Evolutionary conservation across 2,329 filamentous ascomycete species (phyloP).

Genomic region (Ceratocystis huliohia): DNA sequence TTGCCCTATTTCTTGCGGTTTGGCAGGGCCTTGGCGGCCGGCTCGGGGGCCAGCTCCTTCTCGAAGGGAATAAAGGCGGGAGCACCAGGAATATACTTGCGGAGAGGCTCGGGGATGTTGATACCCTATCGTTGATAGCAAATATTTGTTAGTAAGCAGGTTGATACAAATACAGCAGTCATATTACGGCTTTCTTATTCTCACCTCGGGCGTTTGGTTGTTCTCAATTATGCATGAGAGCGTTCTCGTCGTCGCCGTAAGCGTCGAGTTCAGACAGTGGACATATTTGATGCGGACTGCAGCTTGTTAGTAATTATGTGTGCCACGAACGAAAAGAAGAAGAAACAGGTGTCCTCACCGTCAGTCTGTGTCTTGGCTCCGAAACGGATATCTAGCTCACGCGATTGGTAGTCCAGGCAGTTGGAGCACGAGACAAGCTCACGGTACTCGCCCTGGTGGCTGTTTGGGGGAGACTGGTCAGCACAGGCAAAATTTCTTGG

Average conservation of each 20-base stretch:
- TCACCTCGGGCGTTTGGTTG: constrained; percentile 75
- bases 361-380: constrained; percentile 79
- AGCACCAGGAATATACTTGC: constrained; percentile 80
- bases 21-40: constrained; percentile 27
- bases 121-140: constrained; percentile 47
- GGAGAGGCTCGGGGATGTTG: constrained; percentile 66
- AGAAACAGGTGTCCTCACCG: constrained; percentile 31
- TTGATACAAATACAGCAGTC: background rate
- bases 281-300: constrained; percentile 69
- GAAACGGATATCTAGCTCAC: constrained; percentile 84
- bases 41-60: constrained; percentile 70
- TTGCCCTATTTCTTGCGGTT: constrained; percentile 22
- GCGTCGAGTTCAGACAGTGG: constrained; percentile 78
- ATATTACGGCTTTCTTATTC: background rate
- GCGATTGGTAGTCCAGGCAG: constrained; percentile 94
- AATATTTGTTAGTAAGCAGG: constrained; percentile 9
- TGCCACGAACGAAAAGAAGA: background rate
- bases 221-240: constrained; percentile 94
- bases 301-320: background rate
- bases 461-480: background rate
- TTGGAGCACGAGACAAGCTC: constrained; percentile 96
- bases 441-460: constrained; percentile 81
- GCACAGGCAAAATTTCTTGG: background rate
- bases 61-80: constrained; percentile 82
- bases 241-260: constrained; percentile 82